Evolutionary conservation across 495 filamentous ascomycete species (phyloP), one percentile per base, ranked within the genome.

Genomic region (Podospora pseudopauciseta): DNA sequence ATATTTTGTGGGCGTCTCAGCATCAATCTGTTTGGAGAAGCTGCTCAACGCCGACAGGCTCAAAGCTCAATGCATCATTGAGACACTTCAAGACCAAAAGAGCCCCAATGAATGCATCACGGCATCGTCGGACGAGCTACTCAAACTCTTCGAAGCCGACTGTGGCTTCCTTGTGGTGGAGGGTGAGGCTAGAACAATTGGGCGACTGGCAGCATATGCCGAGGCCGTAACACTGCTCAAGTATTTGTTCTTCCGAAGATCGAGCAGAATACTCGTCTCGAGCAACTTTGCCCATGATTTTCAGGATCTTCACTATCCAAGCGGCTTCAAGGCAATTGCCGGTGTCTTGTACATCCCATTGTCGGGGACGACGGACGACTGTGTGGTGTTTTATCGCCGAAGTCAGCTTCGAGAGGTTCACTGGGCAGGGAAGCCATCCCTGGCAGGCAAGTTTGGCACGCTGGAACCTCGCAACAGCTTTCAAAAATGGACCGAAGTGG

Each of bases 91-190:
- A 0, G 88, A 88, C 9, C 81, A 87, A 64, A 80, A 85, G n/a
- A 92, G 90, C 68, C 91, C 92, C 3, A 90, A 91, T 6, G 90
- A 91, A 6, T 95, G 93, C 72, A 94, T 94, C 69, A 86, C 94
- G 56, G 91, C 92, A 1, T 91, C 90, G 0, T 92, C 91, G 0
- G 91, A 94, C 53, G 92, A 95, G 74, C 75, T 95, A 0, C 77
- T 94, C 4, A 90, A 88, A 69, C 81, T 94, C 0, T 94, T 95
- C 67, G 87, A 92, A 72, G 91, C 91, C 2, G 92, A 94, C 71
- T 92, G 89, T 70, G 92, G 91, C 16, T 83, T 92, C 5, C 74
- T 95, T 3, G 92, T 88, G 0, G 93, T 95, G 44, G 83, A 86
- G 4, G 91, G 88, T 49, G 92, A 94, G 72, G 92, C 91, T 0